Evolutionary conservation across 768 basidiomycete species (phyloP), one percentile per base, ranked within the genome.

Genomic region (Suillus placidus): DNA sequence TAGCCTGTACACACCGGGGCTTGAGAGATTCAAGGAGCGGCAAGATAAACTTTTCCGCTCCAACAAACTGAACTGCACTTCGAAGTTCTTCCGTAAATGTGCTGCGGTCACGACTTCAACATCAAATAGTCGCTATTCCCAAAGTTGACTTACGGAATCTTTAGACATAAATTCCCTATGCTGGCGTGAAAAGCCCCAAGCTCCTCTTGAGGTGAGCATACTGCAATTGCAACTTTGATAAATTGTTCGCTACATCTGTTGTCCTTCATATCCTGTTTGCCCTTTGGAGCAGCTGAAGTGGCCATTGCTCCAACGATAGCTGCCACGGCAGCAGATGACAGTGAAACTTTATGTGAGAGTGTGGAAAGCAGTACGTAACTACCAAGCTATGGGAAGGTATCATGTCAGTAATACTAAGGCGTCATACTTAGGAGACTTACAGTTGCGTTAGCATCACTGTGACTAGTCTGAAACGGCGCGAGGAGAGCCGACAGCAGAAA

Each of bases 361-460:
- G 88, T 82, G 1, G 88, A 85, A 0, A 95, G 79, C 10, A 95
- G 81, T 64, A 94, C 83, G 70, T 90, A 92, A 69, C 85, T 87
- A 54, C 88, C 90, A 14, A 95, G 82, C 91, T 92, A 66, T 13
- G 54, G 12, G 18, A 37, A 14, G 18, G 14, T 47, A 49, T 32
- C 0, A n/a, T 63, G 37, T 60, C 40, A 60, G 30, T 68, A 37
- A 55, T 32, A 60, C 26, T 60, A 51, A n/a, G 58, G 12, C 4
- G n/a, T 4, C 1, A 13, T 8, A 1, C 12, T 20, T 60, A n/a
- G 45, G 52, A 23, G 20, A 75, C 87, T 68, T 72, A 90, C 89
- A 12, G 85, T 80, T 6, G 83, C 78, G 68, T 76, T 74, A 18
- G 62, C 8, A 61, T 92, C 90, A 67, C 84, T 84, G 5, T 76